These are phyloP conservation scores for Citrus australasica DNA, from an alignment of 345 rosid genomes.

Conservation along the genomic window DNA sequence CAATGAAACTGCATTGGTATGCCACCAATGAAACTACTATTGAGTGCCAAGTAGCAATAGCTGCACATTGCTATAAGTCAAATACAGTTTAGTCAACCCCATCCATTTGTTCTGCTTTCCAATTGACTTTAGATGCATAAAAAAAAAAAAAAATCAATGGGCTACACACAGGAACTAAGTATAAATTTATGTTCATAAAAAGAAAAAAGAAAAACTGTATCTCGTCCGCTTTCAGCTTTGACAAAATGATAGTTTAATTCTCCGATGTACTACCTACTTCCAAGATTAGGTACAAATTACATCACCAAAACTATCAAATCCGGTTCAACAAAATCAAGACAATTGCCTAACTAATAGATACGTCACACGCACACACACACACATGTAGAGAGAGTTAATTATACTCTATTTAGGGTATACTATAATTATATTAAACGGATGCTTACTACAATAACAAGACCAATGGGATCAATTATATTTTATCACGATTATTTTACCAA, in stretches of 20 bases:
- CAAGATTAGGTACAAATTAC: constrained; percentile 42
- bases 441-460: not conserved
- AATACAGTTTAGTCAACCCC: not conserved
- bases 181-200: not conserved
- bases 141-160: not conserved
- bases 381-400: too few relatives aligned
- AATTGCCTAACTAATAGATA: constrained; percentile 11
- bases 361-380: not conserved
- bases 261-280: constrained; percentile 8
- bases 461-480: constrained; percentile 1
- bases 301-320: constrained; percentile 19
- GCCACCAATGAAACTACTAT: too few relatives aligned
- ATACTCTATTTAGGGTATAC: not conserved
- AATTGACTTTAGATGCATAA: constrained; percentile 3
- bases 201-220: not conserved
- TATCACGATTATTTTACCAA: constrained; percentile 32
- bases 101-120: not conserved
- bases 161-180: not conserved
- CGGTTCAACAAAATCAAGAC: constrained; percentile 22
- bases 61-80: not conserved
- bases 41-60: too few relatives aligned
- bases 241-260: constrained; percentile 6
- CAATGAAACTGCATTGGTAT: too few relatives aligned
- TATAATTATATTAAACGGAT: not conserved
- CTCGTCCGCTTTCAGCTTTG: not conserved